Evolutionary conservation across 805 yeast genomes (phyloP), one percentile per base, ranked within the genome.

Genomic region (Hanseniaspora clermontiae): DNA sequence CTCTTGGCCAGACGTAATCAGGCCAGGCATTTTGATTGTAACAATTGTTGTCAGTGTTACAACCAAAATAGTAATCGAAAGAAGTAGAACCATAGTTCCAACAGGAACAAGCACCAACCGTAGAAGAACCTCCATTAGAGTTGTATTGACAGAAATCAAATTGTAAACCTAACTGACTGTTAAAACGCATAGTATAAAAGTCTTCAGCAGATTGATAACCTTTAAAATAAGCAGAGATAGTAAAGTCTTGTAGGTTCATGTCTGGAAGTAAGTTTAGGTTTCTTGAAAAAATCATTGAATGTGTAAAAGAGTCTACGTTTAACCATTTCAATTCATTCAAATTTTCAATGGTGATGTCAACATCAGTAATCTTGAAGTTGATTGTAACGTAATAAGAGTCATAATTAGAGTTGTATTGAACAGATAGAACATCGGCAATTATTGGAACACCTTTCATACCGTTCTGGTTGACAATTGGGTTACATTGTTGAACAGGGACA

Each of bases 381-480:
- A 53, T 32, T 24, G 49, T 45, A 29, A 39, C 36, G 12, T 47
- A 37, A n/a, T 49, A 43, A 24, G 50, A 27, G 39, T 51, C 34
- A 43, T 40, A 46, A 24, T 17, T 19, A 15, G 17, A 32, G 34
- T 17, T 14, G 38, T 20, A 47, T 12, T 27, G 17, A 29, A 53
- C 19, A 43, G 42, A 47, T 17, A 37, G 19, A 9, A 57, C 53
- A 36, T 47, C 43, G 29, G 48, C 53, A n/a, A 51, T 53, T 11
- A 53, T 51, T 11, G 55, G 59, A 53, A 51, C 49, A 43, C 55
- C 55, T 20, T 49, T 49, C 51, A 49, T 49, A 27, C 51, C 51
- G 32, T 49, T 49, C 20, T 49, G 29, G 31, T 14, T 49, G 5
- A 49, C 43, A 14, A n/a, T 38, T 15, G 51, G 43, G 36, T 38